phyloP scores from a whole-genome alignment of 257 asterid species.

The Nicotiana noctiflora region DNA sequence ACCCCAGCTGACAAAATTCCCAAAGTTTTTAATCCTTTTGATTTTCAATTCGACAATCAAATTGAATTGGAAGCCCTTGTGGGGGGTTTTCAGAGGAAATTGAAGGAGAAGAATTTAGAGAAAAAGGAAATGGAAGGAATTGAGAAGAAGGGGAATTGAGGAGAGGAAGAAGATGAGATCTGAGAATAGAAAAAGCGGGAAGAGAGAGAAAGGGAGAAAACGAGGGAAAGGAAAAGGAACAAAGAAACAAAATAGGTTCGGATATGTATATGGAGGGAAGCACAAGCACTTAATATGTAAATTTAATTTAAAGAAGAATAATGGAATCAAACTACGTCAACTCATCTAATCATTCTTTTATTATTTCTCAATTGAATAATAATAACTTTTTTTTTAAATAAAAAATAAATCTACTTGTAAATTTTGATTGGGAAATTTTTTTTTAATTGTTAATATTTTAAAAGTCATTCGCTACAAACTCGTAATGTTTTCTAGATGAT shows the following conservation, averaged over 20 bases:
- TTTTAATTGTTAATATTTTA: neutral
- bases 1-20: slow-evolving; percentile 11
- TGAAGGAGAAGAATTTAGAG: neutral
- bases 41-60: slow-evolving; percentile 6
- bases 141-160: neutral
- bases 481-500: neutral
- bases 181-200: slow-evolving; percentile 37
- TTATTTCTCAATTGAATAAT: neutral
- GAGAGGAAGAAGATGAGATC: slow-evolving; percentile 15
- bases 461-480: neutral
- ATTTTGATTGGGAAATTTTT: neutral
- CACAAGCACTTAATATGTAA: neutral
- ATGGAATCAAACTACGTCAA: neutral
- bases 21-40: slow-evolving; percentile 7
- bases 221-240: slow-evolving; percentile 45
- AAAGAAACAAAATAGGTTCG: slow-evolving; percentile 78
- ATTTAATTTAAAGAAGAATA: neutral
- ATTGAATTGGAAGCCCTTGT: neutral
- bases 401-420: no score
- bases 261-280: slow-evolving; percentile 97
- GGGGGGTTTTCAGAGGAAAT: neutral
- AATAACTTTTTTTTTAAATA: no score
- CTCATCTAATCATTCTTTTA: neutral
- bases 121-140: neutral
- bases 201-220: slow-evolving; percentile 32